Percentiles rank a stretch among this genome's conserved stretches.
phyloP scores from a whole-genome alignment of 2,329 filamentous ascomycete genomes.

The Cladosporium colombiae region DNA sequence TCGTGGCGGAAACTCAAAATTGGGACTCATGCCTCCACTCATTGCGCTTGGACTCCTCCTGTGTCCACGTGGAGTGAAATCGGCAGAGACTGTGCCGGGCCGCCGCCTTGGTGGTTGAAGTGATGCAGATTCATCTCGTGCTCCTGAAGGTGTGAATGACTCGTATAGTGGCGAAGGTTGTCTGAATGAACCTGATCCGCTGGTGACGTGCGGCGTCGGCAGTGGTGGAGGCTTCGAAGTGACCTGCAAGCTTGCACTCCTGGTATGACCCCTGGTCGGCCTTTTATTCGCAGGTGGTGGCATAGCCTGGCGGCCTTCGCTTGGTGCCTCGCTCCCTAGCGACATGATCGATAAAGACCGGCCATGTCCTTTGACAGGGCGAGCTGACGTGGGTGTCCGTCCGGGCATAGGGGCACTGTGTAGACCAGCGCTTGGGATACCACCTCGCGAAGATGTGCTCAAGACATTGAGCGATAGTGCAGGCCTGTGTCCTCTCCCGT shows the following conservation, averaged over 20 bases:
- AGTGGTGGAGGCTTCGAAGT: constrained; percentile 44
- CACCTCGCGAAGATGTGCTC: constrained; percentile 33
- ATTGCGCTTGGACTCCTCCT: constrained; percentile 22
- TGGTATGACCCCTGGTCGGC: constrained; percentile 65
- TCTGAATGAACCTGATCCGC: constrained; percentile 21
- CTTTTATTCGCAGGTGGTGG: constrained; percentile 38
- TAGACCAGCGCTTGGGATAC: constrained; percentile 27
- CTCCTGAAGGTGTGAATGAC: constrained; percentile 39
- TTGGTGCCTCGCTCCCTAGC: constrained; percentile 45
- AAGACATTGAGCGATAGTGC: constrained; percentile 61
- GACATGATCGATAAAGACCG: constrained; percentile 54
- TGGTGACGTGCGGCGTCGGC: constrained; percentile 19
- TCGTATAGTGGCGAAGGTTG: constrained; percentile 47
- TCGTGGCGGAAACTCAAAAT: constrained; percentile 35
- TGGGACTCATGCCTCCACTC: constrained; percentile 19
- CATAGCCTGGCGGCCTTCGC: constrained; percentile 26
- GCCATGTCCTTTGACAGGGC: constrained; percentile 50
- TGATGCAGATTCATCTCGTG: constrained; percentile 22
- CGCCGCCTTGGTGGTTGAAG: constrained; percentile 29
- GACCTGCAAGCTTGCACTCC: constrained; percentile 82
- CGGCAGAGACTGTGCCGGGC: constrained; percentile 34
- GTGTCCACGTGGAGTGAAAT: constrained; percentile 34
- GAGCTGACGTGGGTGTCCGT: constrained; percentile 43
- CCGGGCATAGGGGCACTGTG: constrained; percentile 27
- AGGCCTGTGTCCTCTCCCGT: constrained; percentile 60